phyloP scores from a whole-genome alignment of 331 rosid species.

The Stylosanthes scabra region DNA sequence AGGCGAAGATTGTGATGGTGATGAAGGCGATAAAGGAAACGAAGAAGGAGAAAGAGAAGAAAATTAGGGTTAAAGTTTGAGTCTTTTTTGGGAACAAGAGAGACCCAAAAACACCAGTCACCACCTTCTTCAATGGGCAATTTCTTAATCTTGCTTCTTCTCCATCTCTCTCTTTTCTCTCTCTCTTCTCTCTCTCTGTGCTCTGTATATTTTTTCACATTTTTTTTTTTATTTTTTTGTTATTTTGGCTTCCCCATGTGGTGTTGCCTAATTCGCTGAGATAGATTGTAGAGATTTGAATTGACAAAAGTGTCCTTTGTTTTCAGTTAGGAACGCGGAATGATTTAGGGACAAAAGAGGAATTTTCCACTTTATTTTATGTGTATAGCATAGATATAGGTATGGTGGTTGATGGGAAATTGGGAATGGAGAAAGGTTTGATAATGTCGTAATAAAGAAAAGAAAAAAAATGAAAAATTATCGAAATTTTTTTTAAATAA shows the following conservation, averaged over 20 bases:
- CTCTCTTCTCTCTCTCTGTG: background rate
- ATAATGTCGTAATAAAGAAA: background rate
- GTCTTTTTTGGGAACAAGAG: background rate
- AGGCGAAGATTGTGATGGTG: background rate
- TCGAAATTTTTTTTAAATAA: too few relatives aligned
- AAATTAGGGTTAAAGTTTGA: background rate
- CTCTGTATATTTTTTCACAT: background rate
- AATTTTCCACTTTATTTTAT: background rate
- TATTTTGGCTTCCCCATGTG: slow-evolving; percentile 36
- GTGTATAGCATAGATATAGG: background rate
- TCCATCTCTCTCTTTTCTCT: slow-evolving; percentile 9
- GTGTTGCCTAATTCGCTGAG: slow-evolving; percentile 30
- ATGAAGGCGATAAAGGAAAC: background rate
- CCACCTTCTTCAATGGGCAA: slow-evolving; percentile 38
- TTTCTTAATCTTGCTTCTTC: slow-evolving; percentile 33
- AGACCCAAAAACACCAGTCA: slow-evolving; percentile 38
- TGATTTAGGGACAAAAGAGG: background rate
- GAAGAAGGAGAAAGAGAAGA: background rate
- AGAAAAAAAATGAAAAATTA: too few relatives aligned
- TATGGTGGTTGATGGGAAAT: background rate
- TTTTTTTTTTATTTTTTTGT: background rate
- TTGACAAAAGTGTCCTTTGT: slow-evolving; percentile 21
- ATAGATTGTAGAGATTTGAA: background rate
- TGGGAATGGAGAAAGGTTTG: background rate
- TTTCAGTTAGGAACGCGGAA: background rate